Base-by-base conservation (phyloP, 1,139 yeast genomes). In the Pichia norvegensis region DNA sequence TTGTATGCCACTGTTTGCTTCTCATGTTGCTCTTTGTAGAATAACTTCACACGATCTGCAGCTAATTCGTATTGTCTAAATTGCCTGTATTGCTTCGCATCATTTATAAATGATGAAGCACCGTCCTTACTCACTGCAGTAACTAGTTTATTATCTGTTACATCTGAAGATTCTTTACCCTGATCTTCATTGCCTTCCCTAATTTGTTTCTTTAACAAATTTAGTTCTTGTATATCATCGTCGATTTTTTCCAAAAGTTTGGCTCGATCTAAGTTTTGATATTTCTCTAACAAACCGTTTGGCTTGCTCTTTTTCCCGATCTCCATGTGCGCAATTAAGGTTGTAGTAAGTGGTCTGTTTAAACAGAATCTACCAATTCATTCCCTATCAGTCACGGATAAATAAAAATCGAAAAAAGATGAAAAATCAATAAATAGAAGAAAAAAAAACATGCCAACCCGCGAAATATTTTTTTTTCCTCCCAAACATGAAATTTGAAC, bases 1-100 rank as follows among this genome's bases (percentile, higher is more conserved):
- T 81, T 81, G 59, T 79, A 81, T 0, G 85, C 85, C 27, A 81
- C 85, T 0, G 88, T 81, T 61, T 81, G 88, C 52, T 75, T 75
- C 46, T 70, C 76, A 56, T 81, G 88, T 56, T 81, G 88, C 53
- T 80, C 86, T 53, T 71, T 74, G 58, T 81, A 81, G 55, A 81
- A 81, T 47, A 69, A 72, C 55, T 79, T 79, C 39, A 81, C 88
- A 50, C 86, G 65, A 53, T 79, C 84, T 59, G 82, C 78, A 0
- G 87, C 87, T 41, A 79, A 65, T 53, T 81, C 86, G 55, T 81
- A 81, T 56, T 81, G 86, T 41, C 88, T 63, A 55, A 78, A 81
- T 42, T 66, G 64, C 29, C 69, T 61, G 14, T 46, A 42, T 17
- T 53, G 51, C 5, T 62, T 55, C 8, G 54, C 51, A 11, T 57